phyloP scores from a whole-genome alignment of 2,329 filamentous ascomycete genomes.

The Clonostachys byssicola region DNA sequence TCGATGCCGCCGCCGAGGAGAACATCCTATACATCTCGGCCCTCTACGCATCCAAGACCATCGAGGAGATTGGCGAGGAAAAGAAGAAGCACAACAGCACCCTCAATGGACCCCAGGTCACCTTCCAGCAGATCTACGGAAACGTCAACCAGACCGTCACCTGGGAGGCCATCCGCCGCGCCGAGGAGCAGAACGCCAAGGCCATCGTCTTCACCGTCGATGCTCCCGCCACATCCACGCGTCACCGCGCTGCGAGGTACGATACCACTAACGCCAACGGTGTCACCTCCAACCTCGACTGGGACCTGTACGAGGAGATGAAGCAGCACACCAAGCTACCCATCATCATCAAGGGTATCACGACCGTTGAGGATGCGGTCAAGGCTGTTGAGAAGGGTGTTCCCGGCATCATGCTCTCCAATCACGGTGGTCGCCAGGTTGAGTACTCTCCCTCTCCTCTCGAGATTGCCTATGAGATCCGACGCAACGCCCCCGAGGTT shows the following conservation, averaged over 20 bases:
- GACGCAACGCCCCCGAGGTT: constrained; percentile 26
- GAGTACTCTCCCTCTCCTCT: constrained; percentile 30
- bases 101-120: constrained; percentile 18
- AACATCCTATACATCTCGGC: constrained; percentile 45
- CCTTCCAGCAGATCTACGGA: constrained; percentile 30
- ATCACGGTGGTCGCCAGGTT: constrained; percentile 37
- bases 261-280: constrained; percentile 26
- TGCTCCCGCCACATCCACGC: constrained; percentile 29
- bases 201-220: constrained; percentile 33
- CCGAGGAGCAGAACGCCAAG: constrained; percentile 24
- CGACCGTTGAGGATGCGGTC: constrained; percentile 25
- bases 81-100: constrained; percentile 14
- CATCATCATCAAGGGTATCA: constrained; percentile 34
- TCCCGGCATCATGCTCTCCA: constrained; percentile 31
- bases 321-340: constrained; percentile 27
- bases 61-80: constrained; percentile 29
- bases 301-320: constrained; percentile 30
- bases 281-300: constrained; percentile 11
- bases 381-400: constrained; percentile 19
- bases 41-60: constrained; percentile 21
- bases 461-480: constrained; percentile 32
- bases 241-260: constrained; percentile 33
- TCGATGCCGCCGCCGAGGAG: constrained; percentile 38
- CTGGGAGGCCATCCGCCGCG: constrained; percentile 16
- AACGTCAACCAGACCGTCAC: constrained; percentile 23